A percentile compares a stretch with the other conserved stretches of the same genome.
phyloP scores from a whole-genome alignment of 31 red algal species.

The Odonthalia washingtoniensis region DNA sequence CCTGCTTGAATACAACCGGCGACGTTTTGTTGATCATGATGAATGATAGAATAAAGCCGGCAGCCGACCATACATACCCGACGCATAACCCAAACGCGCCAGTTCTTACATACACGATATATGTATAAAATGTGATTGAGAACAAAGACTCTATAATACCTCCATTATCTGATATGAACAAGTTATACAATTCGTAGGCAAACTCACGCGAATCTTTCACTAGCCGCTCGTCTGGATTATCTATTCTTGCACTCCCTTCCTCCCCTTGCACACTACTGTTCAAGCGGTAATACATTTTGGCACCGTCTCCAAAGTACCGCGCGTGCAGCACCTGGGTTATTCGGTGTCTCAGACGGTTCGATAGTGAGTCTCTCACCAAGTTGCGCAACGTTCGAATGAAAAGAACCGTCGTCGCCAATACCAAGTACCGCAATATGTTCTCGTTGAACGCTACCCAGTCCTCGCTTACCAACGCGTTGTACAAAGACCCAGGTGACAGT shows the following conservation, averaged over 20 bases:
- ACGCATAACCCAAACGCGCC: slow-evolving; percentile 62
- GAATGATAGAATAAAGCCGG: slow-evolving; percentile 48
- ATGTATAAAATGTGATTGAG: too few relatives aligned
- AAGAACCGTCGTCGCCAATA: slow-evolving; percentile 39
- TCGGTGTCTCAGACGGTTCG: slow-evolving; percentile 34
- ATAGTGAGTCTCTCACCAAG: slow-evolving; percentile 51
- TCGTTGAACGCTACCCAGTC: slow-evolving; percentile 54
- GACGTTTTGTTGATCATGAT: slow-evolving; percentile 57
- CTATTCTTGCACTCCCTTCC: too few relatives aligned
- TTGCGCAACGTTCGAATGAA: slow-evolving; percentile 49
- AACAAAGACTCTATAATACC: too few relatives aligned
- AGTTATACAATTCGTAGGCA: too few relatives aligned
- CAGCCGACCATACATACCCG: slow-evolving; percentile 70
- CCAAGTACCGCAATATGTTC: slow-evolving; percentile 24
- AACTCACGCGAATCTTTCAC: too few relatives aligned
- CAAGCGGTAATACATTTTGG: slow-evolving; percentile 26
- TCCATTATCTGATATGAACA: too few relatives aligned
- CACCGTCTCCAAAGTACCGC: slow-evolving; percentile 37
- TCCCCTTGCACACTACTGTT: too few relatives aligned
- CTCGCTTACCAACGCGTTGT: slow-evolving; percentile 70
- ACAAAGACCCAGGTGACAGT: slow-evolving; percentile 69
- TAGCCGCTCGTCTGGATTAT: too few relatives aligned
- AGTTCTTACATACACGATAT: too few relatives aligned
- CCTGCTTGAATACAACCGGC: slow-evolving; percentile 61
- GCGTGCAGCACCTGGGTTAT: slow-evolving; percentile 48